Conservation (phyloP, 75 land plant genomes). For the Cupressus sempervirens region DNA sequence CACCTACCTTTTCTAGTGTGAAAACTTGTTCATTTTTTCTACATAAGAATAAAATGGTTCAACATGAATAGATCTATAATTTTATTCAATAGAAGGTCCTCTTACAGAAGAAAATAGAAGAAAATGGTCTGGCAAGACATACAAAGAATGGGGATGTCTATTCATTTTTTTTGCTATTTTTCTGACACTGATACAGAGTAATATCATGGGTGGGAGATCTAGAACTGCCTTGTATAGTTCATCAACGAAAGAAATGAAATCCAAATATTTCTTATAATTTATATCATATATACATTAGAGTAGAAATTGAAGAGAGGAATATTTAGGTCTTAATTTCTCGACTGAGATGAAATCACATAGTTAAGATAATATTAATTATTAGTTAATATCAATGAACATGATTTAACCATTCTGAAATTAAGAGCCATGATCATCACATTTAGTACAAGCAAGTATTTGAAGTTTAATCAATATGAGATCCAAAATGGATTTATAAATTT, state of each 20-base stretch:
- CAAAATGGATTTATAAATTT: background rate
- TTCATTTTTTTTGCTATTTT: background rate
- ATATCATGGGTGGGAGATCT: background rate
- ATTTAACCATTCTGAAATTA: background rate
- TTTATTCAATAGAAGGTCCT: background rate
- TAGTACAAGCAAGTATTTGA: background rate
- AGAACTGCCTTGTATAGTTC: background rate
- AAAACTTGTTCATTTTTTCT: background rate
- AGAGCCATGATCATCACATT: background rate
- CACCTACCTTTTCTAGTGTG: background rate
- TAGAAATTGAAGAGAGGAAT: too few species aligned
- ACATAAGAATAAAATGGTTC: background rate
- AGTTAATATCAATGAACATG: too few species aligned
- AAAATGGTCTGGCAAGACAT: background rate
- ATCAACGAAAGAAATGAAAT: background rate
- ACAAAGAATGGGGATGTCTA: background rate
- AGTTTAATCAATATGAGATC: background rate
- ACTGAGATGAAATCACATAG: too few species aligned
- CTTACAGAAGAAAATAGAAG: background rate
- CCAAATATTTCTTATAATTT: background rate
- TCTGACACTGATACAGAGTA: background rate
- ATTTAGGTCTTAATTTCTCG: too few species aligned
- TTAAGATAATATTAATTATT: background rate
- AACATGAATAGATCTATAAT: background rate
- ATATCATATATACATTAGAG: too few species aligned